Evolutionary conservation across 164 flowering plant species (phyloP).

Genomic region (Nymphaea colorata): DNA sequence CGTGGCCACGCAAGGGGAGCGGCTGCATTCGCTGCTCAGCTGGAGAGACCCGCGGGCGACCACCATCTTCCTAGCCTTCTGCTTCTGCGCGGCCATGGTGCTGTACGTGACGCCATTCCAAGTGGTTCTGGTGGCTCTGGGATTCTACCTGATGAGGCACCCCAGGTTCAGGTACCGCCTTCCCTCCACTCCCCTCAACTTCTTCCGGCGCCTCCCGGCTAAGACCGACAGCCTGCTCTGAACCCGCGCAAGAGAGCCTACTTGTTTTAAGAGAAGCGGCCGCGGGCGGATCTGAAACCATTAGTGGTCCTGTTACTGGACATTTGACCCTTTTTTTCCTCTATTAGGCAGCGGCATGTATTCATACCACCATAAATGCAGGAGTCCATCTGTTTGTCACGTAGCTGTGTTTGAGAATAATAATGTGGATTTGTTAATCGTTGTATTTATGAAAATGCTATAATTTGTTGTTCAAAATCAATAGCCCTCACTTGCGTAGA

Average conservation of each 20-base stretch:
- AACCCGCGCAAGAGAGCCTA: not conserved
- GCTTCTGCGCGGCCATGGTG: slow-evolving; percentile 53
- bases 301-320: no score
- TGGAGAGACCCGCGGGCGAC: slow-evolving; percentile 79
- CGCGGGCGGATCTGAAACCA: no score
- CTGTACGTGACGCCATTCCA: slow-evolving; percentile 74
- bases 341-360: no score
- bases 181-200: slow-evolving; percentile 70
- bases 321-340: no score
- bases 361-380: no score
- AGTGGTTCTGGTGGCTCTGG: slow-evolving; percentile 48
- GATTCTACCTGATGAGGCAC: slow-evolving; percentile 75
- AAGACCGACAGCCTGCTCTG: slow-evolving; percentile 81
- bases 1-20: slow-evolving; percentile 68
- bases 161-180: slow-evolving; percentile 67
- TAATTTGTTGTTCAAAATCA: no score
- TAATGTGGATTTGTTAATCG: no score
- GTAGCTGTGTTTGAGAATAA: no score
- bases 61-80: slow-evolving; percentile 47
- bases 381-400: no score
- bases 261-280: no score
- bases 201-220: slow-evolving; percentile 87
- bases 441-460: no score
- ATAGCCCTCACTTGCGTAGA: no score
- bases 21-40: slow-evolving; percentile 50